Base-by-base conservation (phyloP, 2,329 filamentous ascomycete genomes). In the Fusarium piperis region DNA sequence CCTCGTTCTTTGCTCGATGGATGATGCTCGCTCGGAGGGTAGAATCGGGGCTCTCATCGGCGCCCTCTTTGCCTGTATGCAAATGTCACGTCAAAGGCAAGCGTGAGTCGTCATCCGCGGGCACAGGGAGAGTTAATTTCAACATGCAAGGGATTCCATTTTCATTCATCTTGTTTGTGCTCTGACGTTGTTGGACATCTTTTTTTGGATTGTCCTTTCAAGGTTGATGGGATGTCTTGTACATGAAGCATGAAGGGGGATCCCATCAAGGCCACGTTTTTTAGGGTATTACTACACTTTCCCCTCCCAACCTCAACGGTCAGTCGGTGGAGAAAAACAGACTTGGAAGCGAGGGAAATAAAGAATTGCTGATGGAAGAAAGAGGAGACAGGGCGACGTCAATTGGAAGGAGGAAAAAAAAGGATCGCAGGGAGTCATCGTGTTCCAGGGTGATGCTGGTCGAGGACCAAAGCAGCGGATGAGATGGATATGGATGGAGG, bases 361-460 rank as follows among this genome's bases (percentile, higher is more conserved):
- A 71, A 68, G 53, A 56, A 63, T 53, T 53, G 44, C 44, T 66
- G 52, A 59, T 36, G 67, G 51, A 32, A 32, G 35, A 46, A 26
- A 18, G 32, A 41, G 59, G 28, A n/a, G 62, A 35, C 8, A 52
- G 51, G 32, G 46, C 33, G 46, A 57, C 56, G 58, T 69, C 51
- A 33, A 58, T 59, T 70, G 58, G 58, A 62, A 59, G 26, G 46
- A 46, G 13, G 41, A 60, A 48, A 44, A 59, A 58, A 18, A 59
- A 53, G 41, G 41, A 67, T 63, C 51, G 26, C 38, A 59, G 28
- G 52, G 56, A 46, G 59, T 46, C 48, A 23, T 62, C 33, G 32
- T n/a, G 52, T 66, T 32, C 68, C 46, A 57, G 70, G 72, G 65
- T 74, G 52, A 74, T 75, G 72, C 72, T 68, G 71, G 72, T 64